Conservation (phyloP, 352 stramenopile genomes). For the Thalassiosira livingstoniorum region DNA sequence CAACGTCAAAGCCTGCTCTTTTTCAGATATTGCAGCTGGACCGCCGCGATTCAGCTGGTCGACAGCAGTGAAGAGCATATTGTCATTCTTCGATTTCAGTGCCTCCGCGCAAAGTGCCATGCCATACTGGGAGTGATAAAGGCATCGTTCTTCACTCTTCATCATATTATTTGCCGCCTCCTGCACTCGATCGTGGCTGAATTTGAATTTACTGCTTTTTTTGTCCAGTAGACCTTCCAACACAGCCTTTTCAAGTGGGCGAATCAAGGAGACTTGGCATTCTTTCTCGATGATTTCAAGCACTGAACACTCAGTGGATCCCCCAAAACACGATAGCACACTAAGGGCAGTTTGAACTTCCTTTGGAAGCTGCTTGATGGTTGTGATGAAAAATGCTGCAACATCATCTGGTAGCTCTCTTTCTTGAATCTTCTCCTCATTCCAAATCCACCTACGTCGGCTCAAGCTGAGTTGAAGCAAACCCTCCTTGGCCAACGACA, state of each 20-base stretch:
- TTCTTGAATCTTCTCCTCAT: neutral
- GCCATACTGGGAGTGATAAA: constrained; percentile 27
- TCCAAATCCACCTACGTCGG: constrained; percentile 2
- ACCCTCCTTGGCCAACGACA: neutral
- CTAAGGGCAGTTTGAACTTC: constrained; percentile 19
- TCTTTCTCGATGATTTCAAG: constrained; percentile 7
- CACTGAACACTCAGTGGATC: neutral
- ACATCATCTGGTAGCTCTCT: constrained; percentile 31
- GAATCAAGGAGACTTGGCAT: neutral
- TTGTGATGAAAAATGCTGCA: constrained; percentile 14
- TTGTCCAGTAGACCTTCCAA: constrained; percentile 31
- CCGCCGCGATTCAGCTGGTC: constrained; percentile 44
- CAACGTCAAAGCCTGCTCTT: neutral
- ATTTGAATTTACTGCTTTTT: constrained; percentile 9
- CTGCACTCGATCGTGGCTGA: constrained; percentile 27
- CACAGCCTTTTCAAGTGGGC: constrained; percentile 31
- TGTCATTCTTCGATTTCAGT: constrained; percentile 1
- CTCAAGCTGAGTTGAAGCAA: neutral
- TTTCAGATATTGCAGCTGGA: constrained; percentile 6
- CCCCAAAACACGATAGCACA: constrained; percentile 40
- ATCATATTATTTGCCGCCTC: constrained; percentile 35
- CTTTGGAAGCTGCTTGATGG: constrained; percentile 1
- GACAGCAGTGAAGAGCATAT: constrained; percentile 21
- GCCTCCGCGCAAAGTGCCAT: constrained; percentile 5
- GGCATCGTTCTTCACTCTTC: constrained; percentile 13